Evolutionary conservation across 306 rosid genomes (phyloP).

Genomic region (Biancaea sappan): DNA sequence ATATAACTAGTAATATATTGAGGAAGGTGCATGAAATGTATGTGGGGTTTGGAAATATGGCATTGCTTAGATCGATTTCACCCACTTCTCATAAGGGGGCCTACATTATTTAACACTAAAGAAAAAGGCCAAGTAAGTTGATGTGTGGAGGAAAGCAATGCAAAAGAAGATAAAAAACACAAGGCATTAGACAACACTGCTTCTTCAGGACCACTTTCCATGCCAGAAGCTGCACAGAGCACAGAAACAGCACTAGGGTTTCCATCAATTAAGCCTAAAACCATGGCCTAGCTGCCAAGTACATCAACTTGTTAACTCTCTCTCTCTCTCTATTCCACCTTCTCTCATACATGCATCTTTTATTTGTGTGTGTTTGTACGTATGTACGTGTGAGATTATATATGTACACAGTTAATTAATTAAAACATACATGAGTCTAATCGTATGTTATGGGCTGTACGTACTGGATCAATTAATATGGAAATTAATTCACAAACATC

Average conservation of each 20-base stretch:
- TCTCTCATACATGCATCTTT: too few relatives aligned
- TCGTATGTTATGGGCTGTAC: background rate
- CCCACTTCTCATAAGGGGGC: conserved; percentile 41
- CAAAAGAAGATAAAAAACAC: conserved; percentile 47
- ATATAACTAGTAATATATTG: too few relatives aligned
- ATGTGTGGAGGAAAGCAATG: conserved; percentile 50
- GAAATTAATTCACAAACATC: background rate
- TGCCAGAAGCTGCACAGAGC: conserved; percentile 17
- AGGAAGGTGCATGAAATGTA: conserved; percentile 29
- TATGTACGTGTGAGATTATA: too few relatives aligned
- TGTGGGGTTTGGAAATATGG: conserved; percentile 15
- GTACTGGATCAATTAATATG: background rate
- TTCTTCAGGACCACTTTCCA: conserved; percentile 59
- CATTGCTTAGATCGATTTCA: conserved; percentile 26
- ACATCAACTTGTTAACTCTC: conserved; percentile 2
- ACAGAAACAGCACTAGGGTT: too few relatives aligned
- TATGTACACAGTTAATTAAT: too few relatives aligned
- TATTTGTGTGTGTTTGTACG: too few relatives aligned
- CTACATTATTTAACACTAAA: conserved; percentile 35
- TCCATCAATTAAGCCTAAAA: too few relatives aligned
- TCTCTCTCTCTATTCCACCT: conserved; percentile 18
- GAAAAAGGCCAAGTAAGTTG: conserved; percentile 49
- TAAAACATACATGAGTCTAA: background rate
- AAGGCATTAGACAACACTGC: conserved; percentile 14
- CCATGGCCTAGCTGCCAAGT: too few relatives aligned